A percentile compares a stretch with the other conserved stretches of the same genome.
Conservation (phyloP, 495 filamentous ascomycete species). For the Xylaria sp. region DNA sequence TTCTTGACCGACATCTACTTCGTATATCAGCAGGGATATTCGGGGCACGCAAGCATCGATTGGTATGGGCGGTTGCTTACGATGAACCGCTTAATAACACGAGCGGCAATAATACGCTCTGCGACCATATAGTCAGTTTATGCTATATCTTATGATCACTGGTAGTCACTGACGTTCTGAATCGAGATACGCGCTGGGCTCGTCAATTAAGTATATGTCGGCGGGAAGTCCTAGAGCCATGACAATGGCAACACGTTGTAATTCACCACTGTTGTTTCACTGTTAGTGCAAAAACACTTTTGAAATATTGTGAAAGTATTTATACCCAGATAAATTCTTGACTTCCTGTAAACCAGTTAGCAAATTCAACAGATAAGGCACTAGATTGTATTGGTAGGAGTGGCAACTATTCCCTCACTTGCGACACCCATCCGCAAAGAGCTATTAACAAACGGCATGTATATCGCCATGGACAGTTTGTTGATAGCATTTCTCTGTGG, state of each 20-base stretch:
- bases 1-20: conserved; percentile 92
- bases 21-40: background rate
- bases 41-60: background rate
- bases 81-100: conserved; percentile 99
- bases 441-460: background rate
- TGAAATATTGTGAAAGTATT: background rate
- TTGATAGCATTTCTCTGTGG: background rate
- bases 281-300: background rate
- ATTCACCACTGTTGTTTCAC: conserved; percentile 73
- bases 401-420: background rate
- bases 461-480: background rate
- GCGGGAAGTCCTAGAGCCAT: conserved; percentile 94
- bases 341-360: conserved; percentile 65
- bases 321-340: conserved; percentile 82
- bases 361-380: background rate
- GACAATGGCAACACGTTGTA: conserved; percentile 98
- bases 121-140: background rate
- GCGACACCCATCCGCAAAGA: background rate
- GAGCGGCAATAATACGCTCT: conserved; percentile 91
- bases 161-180: conserved; percentile 68
- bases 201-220: conserved; percentile 98
- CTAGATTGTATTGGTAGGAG: background rate
- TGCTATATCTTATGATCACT: background rate
- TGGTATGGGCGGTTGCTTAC: background rate
- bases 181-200: conserved; percentile 93